These are phyloP conservation scores for Piromyces finnis DNA, from an alignment of 192 early-diverging fungal genomes.

Conservation along the genomic window DNA sequence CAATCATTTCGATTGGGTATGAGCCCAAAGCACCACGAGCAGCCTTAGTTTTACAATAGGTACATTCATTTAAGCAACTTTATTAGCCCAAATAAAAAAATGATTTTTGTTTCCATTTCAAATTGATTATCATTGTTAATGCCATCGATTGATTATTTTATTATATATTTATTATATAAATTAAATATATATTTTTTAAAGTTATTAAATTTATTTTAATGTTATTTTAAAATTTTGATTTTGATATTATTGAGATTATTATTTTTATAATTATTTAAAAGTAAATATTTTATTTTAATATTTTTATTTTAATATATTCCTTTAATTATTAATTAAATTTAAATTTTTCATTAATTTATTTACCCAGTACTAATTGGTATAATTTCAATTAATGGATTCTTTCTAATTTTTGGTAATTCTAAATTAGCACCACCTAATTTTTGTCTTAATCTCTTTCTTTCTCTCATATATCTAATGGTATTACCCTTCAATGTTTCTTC, in stretches of 20 bases:
- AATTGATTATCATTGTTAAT: too few relatives aligned
- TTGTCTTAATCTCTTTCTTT: slow-evolving; percentile 14
- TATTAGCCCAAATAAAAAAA: too few relatives aligned
- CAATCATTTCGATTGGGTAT: slow-evolving; percentile 23
- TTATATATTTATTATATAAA: too few relatives aligned
- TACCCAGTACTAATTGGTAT: slow-evolving; percentile 39
- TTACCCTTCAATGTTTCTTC: slow-evolving; percentile 38
- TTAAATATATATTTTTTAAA: too few relatives aligned
- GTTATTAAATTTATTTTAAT: too few relatives aligned
- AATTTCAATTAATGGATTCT: slow-evolving; percentile 35
- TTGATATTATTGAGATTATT: too few relatives aligned
- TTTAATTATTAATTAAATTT: not conserved
- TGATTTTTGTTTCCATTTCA: too few relatives aligned
- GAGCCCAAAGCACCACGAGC: slow-evolving; percentile 25
- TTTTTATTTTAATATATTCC: too few relatives aligned
- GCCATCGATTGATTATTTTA: too few relatives aligned
- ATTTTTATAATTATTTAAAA: too few relatives aligned
- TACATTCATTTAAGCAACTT: slow-evolving; percentile 41
- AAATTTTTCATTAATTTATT: not conserved
- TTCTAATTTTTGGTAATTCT: slow-evolving; percentile 30
- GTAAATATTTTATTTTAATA: too few relatives aligned
- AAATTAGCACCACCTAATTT: slow-evolving; percentile 30
- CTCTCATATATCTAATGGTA: slow-evolving; percentile 16
- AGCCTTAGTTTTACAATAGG: slow-evolving; percentile 36
- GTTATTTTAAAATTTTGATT: too few relatives aligned